phyloP scores from a whole-genome alignment of 2,329 filamentous ascomycete genomes.

The Lasiodiplodia citricola region DNA sequence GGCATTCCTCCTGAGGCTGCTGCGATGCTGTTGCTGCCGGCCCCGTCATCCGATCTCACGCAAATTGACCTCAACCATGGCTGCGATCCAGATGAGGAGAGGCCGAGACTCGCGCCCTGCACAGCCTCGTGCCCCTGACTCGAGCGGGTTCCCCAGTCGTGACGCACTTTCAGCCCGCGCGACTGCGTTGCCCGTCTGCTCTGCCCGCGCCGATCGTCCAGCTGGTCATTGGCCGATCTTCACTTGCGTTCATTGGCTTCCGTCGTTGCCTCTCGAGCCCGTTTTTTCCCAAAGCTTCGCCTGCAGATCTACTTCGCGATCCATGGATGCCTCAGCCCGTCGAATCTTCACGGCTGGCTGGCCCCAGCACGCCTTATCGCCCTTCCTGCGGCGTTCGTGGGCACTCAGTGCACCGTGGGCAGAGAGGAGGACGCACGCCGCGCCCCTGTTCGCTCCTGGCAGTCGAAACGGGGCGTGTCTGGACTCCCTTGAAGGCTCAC shows the following conservation, averaged over 20 bases:
- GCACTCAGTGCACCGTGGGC: background rate
- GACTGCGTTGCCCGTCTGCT: conserved; percentile 15
- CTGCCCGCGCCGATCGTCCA: conserved; percentile 17
- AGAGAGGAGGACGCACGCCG: conserved; percentile 16
- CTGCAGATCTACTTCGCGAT: conserved; percentile 18
- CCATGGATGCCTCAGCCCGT: conserved; percentile 23
- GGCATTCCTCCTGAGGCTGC: conserved; percentile 21
- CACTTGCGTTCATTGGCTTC: conserved; percentile 15
- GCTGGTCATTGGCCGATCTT: conserved; percentile 17
- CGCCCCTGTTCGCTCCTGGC: conserved; percentile 16
- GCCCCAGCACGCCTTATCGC: conserved; percentile 2
- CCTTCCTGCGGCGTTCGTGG: conserved; percentile 13
- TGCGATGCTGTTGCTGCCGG: background rate
- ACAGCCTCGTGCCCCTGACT: conserved; percentile 23
- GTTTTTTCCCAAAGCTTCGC: conserved; percentile 22
- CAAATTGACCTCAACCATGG: conserved; percentile 24
- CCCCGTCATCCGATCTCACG: conserved; percentile 24
- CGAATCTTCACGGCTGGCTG: conserved; percentile 16
- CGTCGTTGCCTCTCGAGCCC: conserved; percentile 10
- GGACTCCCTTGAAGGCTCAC: conserved; percentile 11
- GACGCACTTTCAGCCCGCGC: conserved; percentile 22
- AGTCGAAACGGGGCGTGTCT: conserved; percentile 25
- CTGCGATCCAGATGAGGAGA: conserved; percentile 12
- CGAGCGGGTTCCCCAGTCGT: conserved; percentile 12
- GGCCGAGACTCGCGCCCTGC: conserved; percentile 21